Evolutionary conservation across 2,329 filamentous ascomycete species (phyloP), one percentile per base, ranked within the genome.

Genomic region (Aspergillus sp.): DNA sequence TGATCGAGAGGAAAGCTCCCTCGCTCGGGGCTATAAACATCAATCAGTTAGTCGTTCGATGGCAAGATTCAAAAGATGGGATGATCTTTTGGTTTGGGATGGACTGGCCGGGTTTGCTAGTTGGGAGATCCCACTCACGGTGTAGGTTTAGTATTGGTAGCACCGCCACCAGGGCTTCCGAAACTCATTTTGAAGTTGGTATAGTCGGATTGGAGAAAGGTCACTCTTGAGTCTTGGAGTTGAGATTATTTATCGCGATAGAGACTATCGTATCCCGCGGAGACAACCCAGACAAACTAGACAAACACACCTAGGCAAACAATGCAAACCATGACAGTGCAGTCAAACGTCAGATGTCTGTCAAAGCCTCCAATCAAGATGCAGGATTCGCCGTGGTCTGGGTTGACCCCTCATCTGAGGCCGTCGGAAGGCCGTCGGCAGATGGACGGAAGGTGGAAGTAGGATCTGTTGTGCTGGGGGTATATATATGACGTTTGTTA

Each of bases 1-100:
- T 97, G 93, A 75, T 98, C 93, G 56, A 98, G 86, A n/a, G 93
- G 93, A 71, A 98, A 98, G 68, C 91, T 96, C 56, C 93, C 93
- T 68, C 93, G 87, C 74, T 97, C 90, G 5, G 93, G 93, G 57
- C 91, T 95, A 57, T 9, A 51, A 35, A 9, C 27, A 5, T 51
- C 3, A 6, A 45, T 60, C 43, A 63, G 55, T 56, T 43, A 57
- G 43, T n/a, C 15, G 35, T 23, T 27, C 11, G n/a, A n/a, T 11
- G 23, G 12, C 12, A 50, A 12, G 9, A 50, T 25, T 27, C n/a
- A 27, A 4, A 31, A 11, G 27, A 31, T 11, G 27, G 27, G 17
- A 50, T 17, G 33, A 19, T 7, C 3, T 31, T 19, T 43, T 14
- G 9, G 15, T 8, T 1, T 9, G 35, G 27, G 9, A 31, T 31